Percentiles rank a stretch among this genome's conserved stretches.
Evolutionary conservation across 257 asterid species (phyloP).

Genomic region (Lantana camara): DNA sequence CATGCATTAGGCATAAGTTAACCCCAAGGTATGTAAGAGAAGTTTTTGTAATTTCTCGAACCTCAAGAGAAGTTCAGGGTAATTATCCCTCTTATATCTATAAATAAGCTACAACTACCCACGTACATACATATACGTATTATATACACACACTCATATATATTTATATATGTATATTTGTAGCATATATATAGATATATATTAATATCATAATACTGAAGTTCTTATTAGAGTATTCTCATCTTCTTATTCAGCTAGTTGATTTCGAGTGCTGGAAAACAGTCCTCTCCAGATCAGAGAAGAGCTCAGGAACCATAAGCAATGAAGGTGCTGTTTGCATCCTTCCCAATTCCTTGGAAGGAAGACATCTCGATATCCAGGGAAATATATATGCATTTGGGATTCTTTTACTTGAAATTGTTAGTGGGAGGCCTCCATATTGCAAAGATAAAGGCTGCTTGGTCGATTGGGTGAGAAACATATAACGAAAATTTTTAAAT

Average conservation of each 20-base stretch:
- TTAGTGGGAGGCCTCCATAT: slow-evolving; percentile 92
- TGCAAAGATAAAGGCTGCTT: slow-evolving; percentile 80
- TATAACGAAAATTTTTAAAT: too few relatives aligned
- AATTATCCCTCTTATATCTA: too few relatives aligned
- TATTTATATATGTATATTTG: too few relatives aligned
- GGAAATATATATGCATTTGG: slow-evolving; percentile 88
- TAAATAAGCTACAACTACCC: background rate
- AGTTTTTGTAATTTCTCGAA: too few relatives aligned
- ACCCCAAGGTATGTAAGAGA: too few relatives aligned
- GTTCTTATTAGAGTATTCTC: background rate
- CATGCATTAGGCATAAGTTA: too few relatives aligned
- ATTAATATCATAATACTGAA: too few relatives aligned
- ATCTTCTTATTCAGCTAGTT: slow-evolving; percentile 62
- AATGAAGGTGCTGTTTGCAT: slow-evolving; percentile 79
- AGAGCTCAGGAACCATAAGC: slow-evolving; percentile 74
- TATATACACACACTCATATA: background rate
- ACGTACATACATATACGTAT: background rate
- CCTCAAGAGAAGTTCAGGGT: too few relatives aligned
- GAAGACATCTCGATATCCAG: slow-evolving; percentile 64
- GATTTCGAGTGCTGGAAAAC: slow-evolving; percentile 95
- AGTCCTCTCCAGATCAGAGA: slow-evolving; percentile 76
- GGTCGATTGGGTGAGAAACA: slow-evolving; percentile 77
- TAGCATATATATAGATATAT: too few relatives aligned
- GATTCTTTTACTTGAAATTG: slow-evolving; percentile 73
- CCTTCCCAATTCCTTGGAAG: slow-evolving; percentile 75